A percentile compares a stretch with the other conserved stretches of the same genome.
Evolutionary conservation across 192 early-diverging fungal species (phyloP).

Genomic region (Podochytrium sp.): DNA sequence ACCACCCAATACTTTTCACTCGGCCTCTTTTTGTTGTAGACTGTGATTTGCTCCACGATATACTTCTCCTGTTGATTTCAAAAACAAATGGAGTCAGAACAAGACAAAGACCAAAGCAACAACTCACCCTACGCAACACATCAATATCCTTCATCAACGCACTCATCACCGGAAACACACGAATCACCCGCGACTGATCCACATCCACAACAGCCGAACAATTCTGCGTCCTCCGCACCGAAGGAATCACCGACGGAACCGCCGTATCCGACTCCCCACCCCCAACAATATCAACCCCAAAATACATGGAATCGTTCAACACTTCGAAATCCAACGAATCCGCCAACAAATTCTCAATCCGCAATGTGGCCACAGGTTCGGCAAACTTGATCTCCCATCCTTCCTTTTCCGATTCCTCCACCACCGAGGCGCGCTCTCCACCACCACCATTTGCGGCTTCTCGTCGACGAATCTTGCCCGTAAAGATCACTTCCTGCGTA

Average conservation of each 20-base stretch:
- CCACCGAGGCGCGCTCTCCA: slow-evolving; percentile 9
- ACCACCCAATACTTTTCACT: slow-evolving; percentile 70
- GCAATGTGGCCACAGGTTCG: slow-evolving; percentile 45
- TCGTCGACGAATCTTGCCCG: slow-evolving; percentile 33
- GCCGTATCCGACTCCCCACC: neutral
- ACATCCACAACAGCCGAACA: slow-evolving; percentile 24
- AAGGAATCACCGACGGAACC: neutral
- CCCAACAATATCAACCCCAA: slow-evolving; percentile 59
- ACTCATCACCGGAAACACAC: slow-evolving; percentile 12
- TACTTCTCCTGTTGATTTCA: slow-evolving; percentile 69
- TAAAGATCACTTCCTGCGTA: slow-evolving; percentile 36
- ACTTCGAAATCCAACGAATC: slow-evolving; percentile 67
- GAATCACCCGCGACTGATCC: neutral
- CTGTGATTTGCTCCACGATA: slow-evolving; percentile 71
- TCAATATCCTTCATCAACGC: slow-evolving; percentile 63
- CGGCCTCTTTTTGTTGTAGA: slow-evolving; percentile 72
- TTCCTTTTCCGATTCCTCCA: slow-evolving; percentile 21
- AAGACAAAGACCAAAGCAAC: neutral
- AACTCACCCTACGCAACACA: slow-evolving; percentile 60
- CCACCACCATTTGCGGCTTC: neutral
- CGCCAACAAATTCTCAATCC: slow-evolving; percentile 58
- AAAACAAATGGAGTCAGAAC: neutral
- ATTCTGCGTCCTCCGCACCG: slow-evolving; percentile 3
- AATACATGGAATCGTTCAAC: slow-evolving; percentile 76
- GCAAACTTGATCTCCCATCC: slow-evolving; percentile 56